These are phyloP conservation scores for Xerocomellus chrysenteron DNA, from an alignment of 768 basidiomycete species.

Conservation along the genomic window DNA sequence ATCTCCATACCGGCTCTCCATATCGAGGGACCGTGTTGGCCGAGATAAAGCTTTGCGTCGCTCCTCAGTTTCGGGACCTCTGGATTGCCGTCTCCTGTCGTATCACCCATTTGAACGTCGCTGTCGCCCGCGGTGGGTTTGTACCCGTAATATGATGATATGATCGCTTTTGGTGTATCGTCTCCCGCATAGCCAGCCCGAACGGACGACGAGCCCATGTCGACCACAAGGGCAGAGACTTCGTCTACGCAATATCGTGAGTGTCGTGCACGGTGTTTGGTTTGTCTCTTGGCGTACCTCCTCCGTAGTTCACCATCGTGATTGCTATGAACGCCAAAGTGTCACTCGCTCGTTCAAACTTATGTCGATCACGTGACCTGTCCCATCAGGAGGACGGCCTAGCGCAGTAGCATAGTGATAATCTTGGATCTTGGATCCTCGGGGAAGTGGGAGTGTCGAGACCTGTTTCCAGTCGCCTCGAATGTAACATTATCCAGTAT, in stretches of 20 bases:
- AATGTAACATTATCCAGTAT: not conserved
- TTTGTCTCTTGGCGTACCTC: constrained; percentile 51
- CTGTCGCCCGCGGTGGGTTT: constrained; percentile 38
- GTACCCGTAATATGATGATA: constrained; percentile 88
- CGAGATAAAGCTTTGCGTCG: constrained; percentile 68
- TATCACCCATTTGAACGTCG: constrained; percentile 42
- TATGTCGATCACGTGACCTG: constrained; percentile 7
- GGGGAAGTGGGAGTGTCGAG: no score
- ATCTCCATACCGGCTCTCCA: constrained; percentile 93
- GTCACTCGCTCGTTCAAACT: not conserved
- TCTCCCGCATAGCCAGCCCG: constrained; percentile 98
- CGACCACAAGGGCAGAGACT: constrained; percentile 94
- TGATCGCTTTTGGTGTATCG: constrained; percentile 89
- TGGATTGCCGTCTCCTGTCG: constrained; percentile 32
- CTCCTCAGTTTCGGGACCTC: constrained; percentile 38
- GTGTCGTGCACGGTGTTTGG: not conserved
- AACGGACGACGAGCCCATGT: constrained; percentile 87
- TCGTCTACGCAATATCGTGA: constrained; percentile 60
- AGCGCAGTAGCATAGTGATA: not conserved
- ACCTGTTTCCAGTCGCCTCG: not conserved
- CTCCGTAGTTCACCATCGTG: constrained; percentile 81
- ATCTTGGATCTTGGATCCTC: not conserved
- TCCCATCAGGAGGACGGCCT: no score
- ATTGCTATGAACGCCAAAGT: not conserved
- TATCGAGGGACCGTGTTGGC: constrained; percentile 83